These are phyloP conservation scores for Colletotrichum lini DNA, from an alignment of 2,329 filamentous ascomycete species.

Conservation along the genomic window DNA sequence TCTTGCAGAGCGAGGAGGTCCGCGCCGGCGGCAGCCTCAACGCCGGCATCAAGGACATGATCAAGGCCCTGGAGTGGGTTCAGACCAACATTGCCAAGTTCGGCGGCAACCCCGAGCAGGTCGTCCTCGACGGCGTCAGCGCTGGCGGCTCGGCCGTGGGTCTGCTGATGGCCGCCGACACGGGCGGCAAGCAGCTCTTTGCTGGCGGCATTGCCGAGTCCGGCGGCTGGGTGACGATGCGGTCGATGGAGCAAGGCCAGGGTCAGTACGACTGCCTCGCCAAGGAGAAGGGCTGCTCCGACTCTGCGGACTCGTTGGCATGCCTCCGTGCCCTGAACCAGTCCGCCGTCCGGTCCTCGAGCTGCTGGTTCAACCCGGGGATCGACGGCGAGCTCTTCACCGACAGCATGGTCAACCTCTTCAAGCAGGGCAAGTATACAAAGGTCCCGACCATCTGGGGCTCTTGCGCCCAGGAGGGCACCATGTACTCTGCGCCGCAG, in stretches of 20 bases:
- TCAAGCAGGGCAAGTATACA: conserved; percentile 64
- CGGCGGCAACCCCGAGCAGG: conserved; percentile 77
- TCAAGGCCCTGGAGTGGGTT: conserved; percentile 78
- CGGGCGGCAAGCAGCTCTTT: conserved; percentile 65
- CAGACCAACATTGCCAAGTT: conserved; percentile 76
- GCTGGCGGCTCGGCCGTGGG: conserved; percentile 77
- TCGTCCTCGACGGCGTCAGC: conserved; percentile 78
- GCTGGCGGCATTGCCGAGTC: conserved; percentile 66
- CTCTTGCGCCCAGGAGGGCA: conserved; percentile 57
- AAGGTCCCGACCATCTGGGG: conserved; percentile 67
- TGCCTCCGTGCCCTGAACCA: conserved; percentile 44
- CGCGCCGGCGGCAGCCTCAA: conserved; percentile 36
- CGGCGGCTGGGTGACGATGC: conserved; percentile 66
- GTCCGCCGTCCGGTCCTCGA: conserved; percentile 44
- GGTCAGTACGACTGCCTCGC: conserved; percentile 68
- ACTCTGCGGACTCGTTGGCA: conserved; percentile 42
- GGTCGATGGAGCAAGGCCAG: conserved; percentile 51
- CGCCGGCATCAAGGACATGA: conserved; percentile 44
- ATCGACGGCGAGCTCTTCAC: conserved; percentile 68
- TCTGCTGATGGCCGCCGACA: conserved; percentile 72
- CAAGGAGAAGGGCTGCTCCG: conserved; percentile 45
- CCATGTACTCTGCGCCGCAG: conserved; percentile 50
- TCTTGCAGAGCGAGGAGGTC: conserved; percentile 62
- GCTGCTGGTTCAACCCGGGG: conserved; percentile 53
- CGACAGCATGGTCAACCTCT: conserved; percentile 65